phyloP scores from a whole-genome alignment of 139 green algal genomes.

The Helicosporidium sp. region DNA sequence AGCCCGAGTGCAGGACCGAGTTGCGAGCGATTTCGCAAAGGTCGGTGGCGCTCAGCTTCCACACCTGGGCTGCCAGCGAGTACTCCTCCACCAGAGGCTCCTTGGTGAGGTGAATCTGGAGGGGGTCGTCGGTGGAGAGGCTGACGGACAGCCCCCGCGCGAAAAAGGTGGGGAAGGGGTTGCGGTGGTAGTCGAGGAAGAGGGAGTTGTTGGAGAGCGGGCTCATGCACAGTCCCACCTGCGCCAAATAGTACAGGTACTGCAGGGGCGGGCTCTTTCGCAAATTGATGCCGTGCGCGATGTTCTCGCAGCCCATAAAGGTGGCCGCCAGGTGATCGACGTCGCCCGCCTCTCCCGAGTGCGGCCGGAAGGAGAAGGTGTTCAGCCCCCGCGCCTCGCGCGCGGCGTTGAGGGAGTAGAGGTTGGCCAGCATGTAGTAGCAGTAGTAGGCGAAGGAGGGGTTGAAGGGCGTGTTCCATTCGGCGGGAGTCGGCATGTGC shows the following conservation, averaged over 20 bases:
- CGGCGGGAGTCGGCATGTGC: conserved; percentile 60
- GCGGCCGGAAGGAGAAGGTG: conserved; percentile 74
- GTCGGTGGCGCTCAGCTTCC: conserved; percentile 83
- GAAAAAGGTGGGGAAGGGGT: conserved; percentile 97
- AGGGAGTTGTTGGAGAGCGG: conserved; percentile 96
- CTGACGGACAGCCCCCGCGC: conserved; percentile 60
- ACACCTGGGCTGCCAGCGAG: conserved; percentile 84
- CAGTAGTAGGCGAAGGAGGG: conserved; percentile 86
- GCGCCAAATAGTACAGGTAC: conserved; percentile 65
- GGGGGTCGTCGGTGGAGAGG: conserved; percentile 40
- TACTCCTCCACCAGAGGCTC: conserved; percentile 98
- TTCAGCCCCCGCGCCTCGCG: conserved; percentile 71
- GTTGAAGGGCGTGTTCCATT: conserved; percentile 62
- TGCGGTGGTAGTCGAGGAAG: conserved; percentile 98
- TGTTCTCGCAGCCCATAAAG: conserved; percentile 90
- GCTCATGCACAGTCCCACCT: conserved; percentile 85
- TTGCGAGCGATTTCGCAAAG: conserved; percentile 94
- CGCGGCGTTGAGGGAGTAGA: conserved; percentile 84
- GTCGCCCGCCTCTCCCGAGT: conserved; percentile 82
- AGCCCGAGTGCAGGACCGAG: conserved; percentile 81
- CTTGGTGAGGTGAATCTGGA: conserved; percentile 82
- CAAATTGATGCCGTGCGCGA: conserved; percentile 97
- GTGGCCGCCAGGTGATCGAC: conserved; percentile 81
- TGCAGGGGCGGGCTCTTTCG: conserved; percentile 74
- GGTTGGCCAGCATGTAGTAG: conserved; percentile 83